These are phyloP conservation scores for Botryotinia narcissicola DNA, from an alignment of 2,329 filamentous ascomycete genomes.

Conservation along the genomic window DNA sequence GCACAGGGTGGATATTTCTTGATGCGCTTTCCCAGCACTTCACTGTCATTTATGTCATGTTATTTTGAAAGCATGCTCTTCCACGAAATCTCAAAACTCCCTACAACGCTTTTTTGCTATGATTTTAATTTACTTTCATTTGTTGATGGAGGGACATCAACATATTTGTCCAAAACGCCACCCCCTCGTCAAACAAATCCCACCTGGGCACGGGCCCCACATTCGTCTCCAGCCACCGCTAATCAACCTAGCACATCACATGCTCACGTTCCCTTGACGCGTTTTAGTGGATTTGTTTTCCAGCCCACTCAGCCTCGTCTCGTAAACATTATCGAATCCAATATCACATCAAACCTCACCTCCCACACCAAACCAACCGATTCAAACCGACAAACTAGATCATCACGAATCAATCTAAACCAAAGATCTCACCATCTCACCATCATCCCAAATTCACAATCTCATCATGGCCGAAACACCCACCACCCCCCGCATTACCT, in stretches of 20 bases:
- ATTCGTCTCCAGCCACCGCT: neutral
- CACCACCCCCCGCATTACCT: conserved; percentile 77
- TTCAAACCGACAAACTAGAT: neutral
- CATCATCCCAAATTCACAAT: neutral
- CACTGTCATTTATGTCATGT: neutral
- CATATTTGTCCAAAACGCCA: no score
- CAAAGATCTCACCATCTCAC: neutral
- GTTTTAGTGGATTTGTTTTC: neutral
- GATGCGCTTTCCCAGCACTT: neutral
- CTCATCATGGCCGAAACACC: conserved; percentile 28
- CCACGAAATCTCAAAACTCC: no score
- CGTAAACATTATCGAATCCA: neutral
- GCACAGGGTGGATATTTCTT: neutral
- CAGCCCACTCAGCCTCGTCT: neutral
- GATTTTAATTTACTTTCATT: no score
- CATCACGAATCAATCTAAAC: neutral
- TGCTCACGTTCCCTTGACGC: neutral
- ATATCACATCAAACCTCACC: neutral
- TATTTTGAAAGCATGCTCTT: no score
- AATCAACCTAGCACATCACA: neutral
- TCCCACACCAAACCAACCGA: neutral
- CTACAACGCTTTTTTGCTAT: no score
- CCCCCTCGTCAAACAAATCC: neutral
- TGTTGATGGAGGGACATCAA: no score
- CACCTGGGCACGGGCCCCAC: no score